Percentiles rank a stretch among this genome's conserved stretches.
Conservation (phyloP, 257 asterid genomes). For the Solanum peruvianum region DNA sequence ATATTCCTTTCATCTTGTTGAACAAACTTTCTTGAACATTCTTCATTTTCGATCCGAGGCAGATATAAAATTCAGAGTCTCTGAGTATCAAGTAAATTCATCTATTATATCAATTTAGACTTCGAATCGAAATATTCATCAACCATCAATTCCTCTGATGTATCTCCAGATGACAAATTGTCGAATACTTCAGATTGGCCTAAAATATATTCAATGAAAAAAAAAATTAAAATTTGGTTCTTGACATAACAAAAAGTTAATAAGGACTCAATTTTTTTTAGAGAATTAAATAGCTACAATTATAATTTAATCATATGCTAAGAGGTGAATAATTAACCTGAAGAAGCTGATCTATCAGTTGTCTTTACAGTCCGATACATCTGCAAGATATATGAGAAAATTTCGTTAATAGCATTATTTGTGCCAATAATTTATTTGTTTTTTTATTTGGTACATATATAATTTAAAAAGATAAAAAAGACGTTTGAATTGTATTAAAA, state of each 20-base stretch:
- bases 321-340: slow-evolving; percentile 30
- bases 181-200: slow-evolving; percentile 55
- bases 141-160: slow-evolving; percentile 44
- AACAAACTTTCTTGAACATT: slow-evolving; percentile 21
- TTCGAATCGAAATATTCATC: too few relatives aligned
- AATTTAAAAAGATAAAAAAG: too few relatives aligned
- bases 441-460: neutral
- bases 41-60: slow-evolving; percentile 27
- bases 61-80: too few relatives aligned
- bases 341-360: slow-evolving; percentile 58
- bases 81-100: too few relatives aligned
- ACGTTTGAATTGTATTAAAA: neutral
- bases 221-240: neutral
- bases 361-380: slow-evolving; percentile 92
- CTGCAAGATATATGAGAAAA: slow-evolving; percentile 22
- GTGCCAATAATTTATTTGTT: neutral
- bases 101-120: too few relatives aligned
- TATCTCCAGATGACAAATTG: slow-evolving; percentile 67
- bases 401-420: neutral
- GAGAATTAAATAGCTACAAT: neutral
- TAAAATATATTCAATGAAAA: neutral
- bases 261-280: neutral
- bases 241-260: neutral
- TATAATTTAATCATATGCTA: neutral
- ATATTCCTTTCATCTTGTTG: slow-evolving; percentile 20